phyloP scores from a whole-genome alignment of 176 grass and related monocot genomes.

The Dendrocalamus sinicus region DNA sequence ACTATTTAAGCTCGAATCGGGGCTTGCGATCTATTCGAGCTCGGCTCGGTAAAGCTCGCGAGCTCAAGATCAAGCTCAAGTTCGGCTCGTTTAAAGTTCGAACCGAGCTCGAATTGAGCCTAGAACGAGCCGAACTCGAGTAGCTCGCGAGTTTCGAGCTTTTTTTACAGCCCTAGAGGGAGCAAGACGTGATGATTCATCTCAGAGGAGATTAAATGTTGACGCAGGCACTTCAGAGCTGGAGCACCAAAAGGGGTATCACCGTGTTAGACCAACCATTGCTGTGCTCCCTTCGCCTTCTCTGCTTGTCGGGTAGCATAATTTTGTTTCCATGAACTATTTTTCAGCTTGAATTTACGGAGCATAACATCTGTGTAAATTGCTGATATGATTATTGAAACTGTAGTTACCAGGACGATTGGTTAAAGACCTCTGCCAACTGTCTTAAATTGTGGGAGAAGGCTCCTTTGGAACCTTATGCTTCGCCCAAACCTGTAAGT shows the following conservation, averaged over 20 bases:
- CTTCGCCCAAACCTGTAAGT: constrained; percentile 81
- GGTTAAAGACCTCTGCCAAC: constrained; percentile 82
- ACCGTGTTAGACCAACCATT: constrained; percentile 70
- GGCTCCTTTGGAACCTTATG: constrained; percentile 96
- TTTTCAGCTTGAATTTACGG: constrained; percentile 33
- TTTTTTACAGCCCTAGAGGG: constrained; percentile 28
- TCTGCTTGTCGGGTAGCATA: constrained; percentile 86
- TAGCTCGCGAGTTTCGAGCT: too few relatives aligned
- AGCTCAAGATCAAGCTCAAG: too few relatives aligned
- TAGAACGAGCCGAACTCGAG: too few relatives aligned
- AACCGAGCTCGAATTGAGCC: too few relatives aligned
- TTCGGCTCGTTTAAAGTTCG: too few relatives aligned
- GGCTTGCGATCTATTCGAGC: too few relatives aligned
- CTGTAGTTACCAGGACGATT: constrained; percentile 98
- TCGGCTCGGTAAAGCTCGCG: too few relatives aligned
- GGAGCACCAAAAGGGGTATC: constrained; percentile 78
- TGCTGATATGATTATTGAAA: constrained; percentile 49
- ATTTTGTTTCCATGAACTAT: constrained; percentile 44
- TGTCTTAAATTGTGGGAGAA: constrained; percentile 91
- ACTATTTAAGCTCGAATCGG: too few relatives aligned
- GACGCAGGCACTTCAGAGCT: constrained; percentile 61
- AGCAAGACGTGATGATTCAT: constrained; percentile 61
- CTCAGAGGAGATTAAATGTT: constrained; percentile 61
- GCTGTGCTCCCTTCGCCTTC: constrained; percentile 75
- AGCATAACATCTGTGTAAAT: constrained; percentile 33